A percentile compares a stretch with the other conserved stretches of the same genome.
phyloP scores from a whole-genome alignment of 768 basidiomycete species.

The Rhizopogon sp. region DNA sequence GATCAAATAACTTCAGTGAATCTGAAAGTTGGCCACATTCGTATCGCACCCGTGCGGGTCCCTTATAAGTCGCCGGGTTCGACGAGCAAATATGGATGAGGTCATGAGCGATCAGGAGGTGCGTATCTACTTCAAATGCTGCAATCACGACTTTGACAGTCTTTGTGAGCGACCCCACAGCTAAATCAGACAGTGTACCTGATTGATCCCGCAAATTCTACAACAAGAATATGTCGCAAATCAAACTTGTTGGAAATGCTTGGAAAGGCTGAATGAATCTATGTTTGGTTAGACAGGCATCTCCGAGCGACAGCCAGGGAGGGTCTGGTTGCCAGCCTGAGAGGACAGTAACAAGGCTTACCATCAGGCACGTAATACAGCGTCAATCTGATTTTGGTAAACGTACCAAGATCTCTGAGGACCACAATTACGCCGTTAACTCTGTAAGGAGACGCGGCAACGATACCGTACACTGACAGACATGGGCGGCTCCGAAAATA shows the following conservation, averaged over 20 bases:
- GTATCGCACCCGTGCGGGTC: background rate
- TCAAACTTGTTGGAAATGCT: background rate
- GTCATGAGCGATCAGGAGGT: slow-evolving; percentile 11
- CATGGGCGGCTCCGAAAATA: slow-evolving; percentile 26
- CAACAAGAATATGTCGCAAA: background rate
- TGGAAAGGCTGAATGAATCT: slow-evolving; percentile 8
- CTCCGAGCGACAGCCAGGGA: slow-evolving; percentile 16
- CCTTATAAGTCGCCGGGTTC: slow-evolving; percentile 13
- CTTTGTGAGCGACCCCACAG: slow-evolving; percentile 13
- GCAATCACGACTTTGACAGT: slow-evolving; percentile 8
- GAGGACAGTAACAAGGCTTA: slow-evolving; percentile 8
- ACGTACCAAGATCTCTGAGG: slow-evolving; percentile 24
- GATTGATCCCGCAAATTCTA: slow-evolving; percentile 13
- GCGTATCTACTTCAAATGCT: slow-evolving; percentile 10
- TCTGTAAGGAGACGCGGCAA: slow-evolving; percentile 23
- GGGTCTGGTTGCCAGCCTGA: slow-evolving; percentile 23
- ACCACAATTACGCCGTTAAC: slow-evolving; percentile 24
- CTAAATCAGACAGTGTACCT: slow-evolving; percentile 7
- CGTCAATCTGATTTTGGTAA: slow-evolving; percentile 20
- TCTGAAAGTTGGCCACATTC: slow-evolving; percentile 2
- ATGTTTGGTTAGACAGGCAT: slow-evolving; percentile 26
- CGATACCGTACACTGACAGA: slow-evolving; percentile 21
- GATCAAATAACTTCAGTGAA: slow-evolving; percentile 10
- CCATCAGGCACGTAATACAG: slow-evolving; percentile 24
- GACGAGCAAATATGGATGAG: slow-evolving; percentile 11